phyloP scores from a whole-genome alignment of 2,329 filamentous ascomycete genomes.

The Tolypocladium nubicola region DNA sequence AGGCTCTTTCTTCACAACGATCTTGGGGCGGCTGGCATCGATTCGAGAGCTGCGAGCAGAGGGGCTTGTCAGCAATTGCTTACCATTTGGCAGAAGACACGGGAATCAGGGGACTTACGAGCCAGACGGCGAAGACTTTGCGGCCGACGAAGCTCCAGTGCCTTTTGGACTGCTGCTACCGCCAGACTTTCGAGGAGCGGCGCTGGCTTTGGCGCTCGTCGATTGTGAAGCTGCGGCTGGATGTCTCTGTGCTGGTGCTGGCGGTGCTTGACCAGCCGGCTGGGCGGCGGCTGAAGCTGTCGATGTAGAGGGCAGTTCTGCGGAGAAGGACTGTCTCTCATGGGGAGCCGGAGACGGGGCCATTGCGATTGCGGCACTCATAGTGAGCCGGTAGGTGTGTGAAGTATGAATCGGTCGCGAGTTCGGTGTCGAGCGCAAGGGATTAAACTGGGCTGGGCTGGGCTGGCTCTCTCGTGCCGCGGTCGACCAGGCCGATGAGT shows the following conservation, averaged over 20 bases:
- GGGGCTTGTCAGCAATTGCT: conserved; percentile 2
- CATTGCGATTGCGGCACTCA: conserved; percentile 61
- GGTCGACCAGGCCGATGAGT: background rate
- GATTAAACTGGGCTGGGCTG: background rate
- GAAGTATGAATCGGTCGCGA: background rate
- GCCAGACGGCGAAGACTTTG: conserved; percentile 48
- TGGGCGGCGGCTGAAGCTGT: conserved; percentile 17
- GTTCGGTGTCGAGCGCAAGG: background rate
- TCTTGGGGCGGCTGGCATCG: conserved; percentile 51
- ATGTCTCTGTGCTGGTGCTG: conserved; percentile 35
- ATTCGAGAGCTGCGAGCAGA: conserved; percentile 4
- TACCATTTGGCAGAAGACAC: background rate
- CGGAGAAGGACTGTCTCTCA: conserved; percentile 48
- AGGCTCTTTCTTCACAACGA: conserved; percentile 94
- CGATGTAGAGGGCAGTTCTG: conserved; percentile 33
- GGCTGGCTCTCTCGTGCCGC: background rate
- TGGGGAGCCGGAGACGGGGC: conserved; percentile 57
- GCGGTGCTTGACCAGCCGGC: conserved; percentile 16
- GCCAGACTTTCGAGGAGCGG: conserved; percentile 34
- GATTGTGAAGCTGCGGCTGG: conserved; percentile 17
- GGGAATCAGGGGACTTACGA: conserved; percentile 35
- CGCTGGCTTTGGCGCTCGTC: conserved; percentile 22
- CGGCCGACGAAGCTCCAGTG: conserved; percentile 19
- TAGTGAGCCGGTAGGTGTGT: conserved; percentile 26
- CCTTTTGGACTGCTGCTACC: conserved; percentile 45